Evolutionary conservation across 805 yeast species (phyloP), one percentile per base, ranked within the genome.

Genomic region (Candida sanyiensis): DNA sequence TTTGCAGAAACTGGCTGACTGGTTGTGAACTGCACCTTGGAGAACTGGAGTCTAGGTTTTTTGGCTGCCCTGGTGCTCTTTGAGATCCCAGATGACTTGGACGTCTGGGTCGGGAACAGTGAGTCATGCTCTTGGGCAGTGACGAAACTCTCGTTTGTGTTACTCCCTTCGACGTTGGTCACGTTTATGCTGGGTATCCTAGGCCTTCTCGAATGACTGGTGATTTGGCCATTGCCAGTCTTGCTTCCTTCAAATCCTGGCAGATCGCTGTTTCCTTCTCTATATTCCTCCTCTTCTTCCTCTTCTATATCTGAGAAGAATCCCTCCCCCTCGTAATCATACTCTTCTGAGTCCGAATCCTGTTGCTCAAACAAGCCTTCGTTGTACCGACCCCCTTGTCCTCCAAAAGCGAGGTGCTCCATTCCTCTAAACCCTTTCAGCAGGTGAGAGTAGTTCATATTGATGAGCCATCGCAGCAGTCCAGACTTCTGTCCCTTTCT

Each of bases 401-500:
- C 22, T 7, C 22, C 33, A 18, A 19, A 29, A 6, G 33, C 22
- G 13, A 29, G 33, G 6, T 28, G 33, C n/a, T 30, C 35, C 30
- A 37, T 34, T 22, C 35, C 34, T 38, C 41, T 25, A 38, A 49
- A 20, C 20, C 34, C 25, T 20, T 31, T 19, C 3, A 46, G 18
- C 17, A 38, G 36, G 12, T 33, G 20, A 6, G 12, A 15, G 22
- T 33, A 39, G 1, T 45, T 30, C 16, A 26, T 18, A 21, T 40
- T 44, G 6, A 46, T 28, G 33, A 53, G 43, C 3, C 49, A 36
- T 23, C 44, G 45, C 21, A 61, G 20, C n/a, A 61, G 18, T 7
- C 55, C 51, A n/a, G 49, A 49, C 17, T 47, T 55, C 12, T 59
- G 59, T 32, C 70, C 70, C 15, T 58, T 45, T 13, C 63, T 51